phyloP scores from a whole-genome alignment of 2,329 filamentous ascomycete species.

The Talaromyces sp. region DNA sequence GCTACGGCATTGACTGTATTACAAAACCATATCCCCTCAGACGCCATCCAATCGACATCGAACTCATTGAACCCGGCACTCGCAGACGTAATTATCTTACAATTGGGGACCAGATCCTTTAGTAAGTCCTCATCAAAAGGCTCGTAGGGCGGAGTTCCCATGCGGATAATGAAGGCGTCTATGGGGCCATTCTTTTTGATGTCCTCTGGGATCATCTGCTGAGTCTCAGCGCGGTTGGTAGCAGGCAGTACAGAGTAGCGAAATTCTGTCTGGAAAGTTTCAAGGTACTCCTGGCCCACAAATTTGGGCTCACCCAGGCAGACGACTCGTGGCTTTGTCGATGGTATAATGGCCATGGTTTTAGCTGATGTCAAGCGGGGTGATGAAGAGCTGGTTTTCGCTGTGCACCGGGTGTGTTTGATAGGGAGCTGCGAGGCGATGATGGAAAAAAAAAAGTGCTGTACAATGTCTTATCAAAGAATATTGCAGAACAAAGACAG shows the following conservation, averaged over 20 bases:
- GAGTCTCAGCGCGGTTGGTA: conserved; percentile 36
- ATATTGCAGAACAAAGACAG: neutral
- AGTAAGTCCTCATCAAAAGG: conserved; percentile 51
- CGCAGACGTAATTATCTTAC: conserved; percentile 48
- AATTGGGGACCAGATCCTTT: conserved; percentile 38
- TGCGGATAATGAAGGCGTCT: conserved; percentile 50
- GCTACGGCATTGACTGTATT: conserved; percentile 71
- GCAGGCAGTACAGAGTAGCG: conserved; percentile 42
- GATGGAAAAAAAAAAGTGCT: neutral
- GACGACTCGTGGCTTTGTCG: conserved; percentile 42
- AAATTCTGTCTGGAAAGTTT: conserved; percentile 39
- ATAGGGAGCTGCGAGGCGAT: neutral
- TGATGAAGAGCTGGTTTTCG: neutral
- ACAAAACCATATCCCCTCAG: conserved; percentile 51
- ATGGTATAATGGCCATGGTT: conserved; percentile 9
- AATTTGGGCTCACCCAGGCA: conserved; percentile 42
- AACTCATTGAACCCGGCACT: conserved; percentile 51
- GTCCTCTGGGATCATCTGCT: conserved; percentile 36
- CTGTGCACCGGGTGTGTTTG: neutral
- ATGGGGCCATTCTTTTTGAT: conserved; percentile 41
- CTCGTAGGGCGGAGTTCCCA: conserved; percentile 50
- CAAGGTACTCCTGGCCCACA: conserved; percentile 40
- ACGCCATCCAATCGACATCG: conserved; percentile 44
- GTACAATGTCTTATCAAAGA: neutral
- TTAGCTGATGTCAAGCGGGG: neutral